phyloP scores from a whole-genome alignment of 768 basidiomycete species.

The Phaffia australis region DNA sequence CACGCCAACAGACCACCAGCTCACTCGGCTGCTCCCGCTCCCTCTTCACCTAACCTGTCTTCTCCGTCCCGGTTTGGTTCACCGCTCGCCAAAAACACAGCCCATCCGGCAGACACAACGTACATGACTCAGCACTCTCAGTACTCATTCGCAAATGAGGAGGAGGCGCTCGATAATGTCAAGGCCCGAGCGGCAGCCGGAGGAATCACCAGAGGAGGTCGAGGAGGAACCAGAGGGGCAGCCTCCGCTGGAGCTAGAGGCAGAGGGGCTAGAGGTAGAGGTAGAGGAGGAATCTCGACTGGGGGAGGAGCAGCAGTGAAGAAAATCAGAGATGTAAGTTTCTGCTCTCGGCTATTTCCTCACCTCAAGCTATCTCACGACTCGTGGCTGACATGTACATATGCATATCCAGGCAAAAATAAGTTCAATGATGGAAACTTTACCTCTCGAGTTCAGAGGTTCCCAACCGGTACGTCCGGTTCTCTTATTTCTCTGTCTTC shows the following conservation, averaged over 20 bases:
- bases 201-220: not conserved
- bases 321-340: conserved; percentile 61
- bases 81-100: conserved; percentile 3
- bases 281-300: conserved; percentile 2
- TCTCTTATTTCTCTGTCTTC: not conserved
- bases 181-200: not conserved
- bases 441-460: conserved; percentile 85
- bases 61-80: not conserved
- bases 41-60: not conserved
- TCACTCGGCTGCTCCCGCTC: not conserved
- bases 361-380: not conserved
- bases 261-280: not conserved
- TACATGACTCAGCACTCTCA: conserved; percentile 23
- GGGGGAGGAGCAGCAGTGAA: conserved; percentile 47
- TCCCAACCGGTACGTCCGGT: conserved; percentile 60
- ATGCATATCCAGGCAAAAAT: conserved; percentile 45
- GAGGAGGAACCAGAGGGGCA: conserved; percentile 1
- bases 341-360: not conserved
- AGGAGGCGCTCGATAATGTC: conserved; percentile 1
- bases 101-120: conserved; percentile 18
- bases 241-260: not conserved
- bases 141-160: not conserved
- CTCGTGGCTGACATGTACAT: conserved; percentile 29
- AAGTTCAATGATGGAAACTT: conserved; percentile 61
- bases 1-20: not conserved